Evolutionary conservation across 2,329 filamentous ascomycete genomes (phyloP).

Genomic region (Chaetomiaceae sp.): DNA sequence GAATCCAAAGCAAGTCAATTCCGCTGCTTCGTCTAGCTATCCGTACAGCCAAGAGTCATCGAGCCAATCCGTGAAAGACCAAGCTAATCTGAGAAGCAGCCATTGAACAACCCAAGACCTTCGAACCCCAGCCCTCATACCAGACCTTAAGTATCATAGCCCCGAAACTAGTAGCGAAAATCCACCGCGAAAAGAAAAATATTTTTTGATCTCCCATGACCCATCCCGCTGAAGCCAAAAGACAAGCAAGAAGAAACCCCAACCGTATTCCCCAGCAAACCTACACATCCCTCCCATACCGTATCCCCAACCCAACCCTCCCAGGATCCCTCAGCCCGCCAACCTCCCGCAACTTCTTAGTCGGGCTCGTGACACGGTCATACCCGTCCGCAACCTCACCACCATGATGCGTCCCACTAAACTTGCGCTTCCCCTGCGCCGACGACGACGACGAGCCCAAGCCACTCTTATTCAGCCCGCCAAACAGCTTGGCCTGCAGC

Average conservation of each 20-base stretch:
- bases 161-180: not conserved
- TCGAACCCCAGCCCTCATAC: not conserved
- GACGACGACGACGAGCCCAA: slow-evolving; percentile 25
- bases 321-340: slow-evolving; percentile 35
- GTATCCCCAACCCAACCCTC: slow-evolving; percentile 50
- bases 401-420: slow-evolving; percentile 34
- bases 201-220: not conserved
- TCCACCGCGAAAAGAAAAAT: not conserved
- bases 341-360: slow-evolving; percentile 48
- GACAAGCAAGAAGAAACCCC: not conserved
- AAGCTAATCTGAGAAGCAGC: not conserved
- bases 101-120: not conserved
- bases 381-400: slow-evolving; percentile 26
- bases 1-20: not conserved
- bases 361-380: slow-evolving; percentile 41
- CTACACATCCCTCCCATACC: slow-evolving; percentile 35
- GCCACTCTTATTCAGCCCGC: slow-evolving; percentile 40
- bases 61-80: not conserved
- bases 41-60: not conserved
- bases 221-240: not conserved
- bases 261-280: not conserved
- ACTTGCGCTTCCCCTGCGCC: slow-evolving; percentile 48
- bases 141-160: too few species aligned
- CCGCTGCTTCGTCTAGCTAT: not conserved
- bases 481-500: slow-evolving; percentile 50